Evolutionary conservation across 2,329 filamentous ascomycete genomes (phyloP).

Genomic region (Diaporthe ampelina): DNA sequence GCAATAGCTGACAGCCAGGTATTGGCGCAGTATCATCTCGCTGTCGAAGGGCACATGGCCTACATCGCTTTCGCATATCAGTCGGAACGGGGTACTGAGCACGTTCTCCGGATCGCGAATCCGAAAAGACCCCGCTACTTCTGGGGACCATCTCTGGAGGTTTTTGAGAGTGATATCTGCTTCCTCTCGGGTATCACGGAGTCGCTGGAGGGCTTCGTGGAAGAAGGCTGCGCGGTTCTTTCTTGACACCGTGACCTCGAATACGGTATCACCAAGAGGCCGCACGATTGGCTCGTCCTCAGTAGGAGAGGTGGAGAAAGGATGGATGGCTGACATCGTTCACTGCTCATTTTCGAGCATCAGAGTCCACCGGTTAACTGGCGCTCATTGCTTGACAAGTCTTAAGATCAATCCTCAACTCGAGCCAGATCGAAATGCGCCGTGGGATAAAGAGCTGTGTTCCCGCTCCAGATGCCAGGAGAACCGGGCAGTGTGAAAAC

Average conservation of each 20-base stretch:
- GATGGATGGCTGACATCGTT: background rate
- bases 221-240: slow-evolving; percentile 6
- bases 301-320: background rate
- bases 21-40: slow-evolving; percentile 11
- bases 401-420: background rate
- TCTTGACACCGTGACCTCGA: slow-evolving; percentile 11
- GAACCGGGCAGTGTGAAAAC: too few species aligned
- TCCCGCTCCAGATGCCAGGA: too few species aligned
- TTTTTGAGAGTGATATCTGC: slow-evolving; percentile 6
- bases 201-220: slow-evolving; percentile 5
- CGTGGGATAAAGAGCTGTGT: too few species aligned
- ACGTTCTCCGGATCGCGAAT: slow-evolving; percentile 7
- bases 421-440: too few species aligned
- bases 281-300: background rate
- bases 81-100: slow-evolving; percentile 6
- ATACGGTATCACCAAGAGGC: background rate
- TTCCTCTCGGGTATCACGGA: slow-evolving; percentile 9
- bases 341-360: background rate
- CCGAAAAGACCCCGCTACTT: background rate
- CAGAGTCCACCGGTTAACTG: background rate
- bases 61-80: slow-evolving; percentile 1
- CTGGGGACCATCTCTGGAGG: background rate
- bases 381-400: slow-evolving; percentile 5
- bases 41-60: slow-evolving; percentile 5
- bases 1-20: slow-evolving; percentile 6